Conservation (phyloP, 2,329 filamentous ascomycete species). For the Aspergillus arachidicola region DNA sequence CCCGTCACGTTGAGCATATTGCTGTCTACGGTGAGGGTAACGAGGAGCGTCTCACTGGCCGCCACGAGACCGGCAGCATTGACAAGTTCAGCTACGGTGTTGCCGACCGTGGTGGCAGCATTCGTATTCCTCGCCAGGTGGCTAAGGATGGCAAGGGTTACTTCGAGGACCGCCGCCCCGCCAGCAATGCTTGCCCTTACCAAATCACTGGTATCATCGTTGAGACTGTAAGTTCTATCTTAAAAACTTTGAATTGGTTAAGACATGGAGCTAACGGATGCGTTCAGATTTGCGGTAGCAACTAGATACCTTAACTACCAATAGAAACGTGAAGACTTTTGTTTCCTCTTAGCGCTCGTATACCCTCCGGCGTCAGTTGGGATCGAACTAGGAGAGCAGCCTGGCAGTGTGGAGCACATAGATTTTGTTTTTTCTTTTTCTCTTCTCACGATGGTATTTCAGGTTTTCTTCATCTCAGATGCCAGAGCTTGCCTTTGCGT, state of each 20-base stretch:
- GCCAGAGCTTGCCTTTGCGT: slow-evolving; percentile 28
- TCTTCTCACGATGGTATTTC: slow-evolving; percentile 22
- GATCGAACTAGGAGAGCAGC: slow-evolving; percentile 39
- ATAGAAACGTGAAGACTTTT: slow-evolving; percentile 29
- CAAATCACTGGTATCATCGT: slow-evolving; percentile 81
- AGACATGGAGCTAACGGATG: slow-evolving; percentile 12
- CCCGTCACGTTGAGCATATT: slow-evolving; percentile 80
- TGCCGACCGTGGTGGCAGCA: slow-evolving; percentile 91
- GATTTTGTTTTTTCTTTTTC: slow-evolving; percentile 27
- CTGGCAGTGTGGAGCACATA: slow-evolving; percentile 37
- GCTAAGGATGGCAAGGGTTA: slow-evolving; percentile 91
- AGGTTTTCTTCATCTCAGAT: slow-evolving; percentile 21
- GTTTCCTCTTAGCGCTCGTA: slow-evolving; percentile 40
- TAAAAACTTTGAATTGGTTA: too few species aligned
- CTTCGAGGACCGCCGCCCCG: slow-evolving; percentile 83
- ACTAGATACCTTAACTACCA: slow-evolving; percentile 31
- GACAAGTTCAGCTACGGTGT: slow-evolving; percentile 93
- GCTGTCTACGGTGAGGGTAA: slow-evolving; percentile 95
- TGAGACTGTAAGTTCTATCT: slow-evolving; percentile 58
- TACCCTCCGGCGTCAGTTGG: slow-evolving; percentile 44
- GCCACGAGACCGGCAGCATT: slow-evolving; percentile 91
- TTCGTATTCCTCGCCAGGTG: slow-evolving; percentile 85
- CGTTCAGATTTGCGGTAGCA: slow-evolving; percentile 43
- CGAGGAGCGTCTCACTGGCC: slow-evolving; percentile 87
- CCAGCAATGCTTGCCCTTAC: slow-evolving; percentile 86